Evolutionary conservation across 1,284 basidiomycete genomes (phyloP).

Genomic region (Irpex sp.): DNA sequence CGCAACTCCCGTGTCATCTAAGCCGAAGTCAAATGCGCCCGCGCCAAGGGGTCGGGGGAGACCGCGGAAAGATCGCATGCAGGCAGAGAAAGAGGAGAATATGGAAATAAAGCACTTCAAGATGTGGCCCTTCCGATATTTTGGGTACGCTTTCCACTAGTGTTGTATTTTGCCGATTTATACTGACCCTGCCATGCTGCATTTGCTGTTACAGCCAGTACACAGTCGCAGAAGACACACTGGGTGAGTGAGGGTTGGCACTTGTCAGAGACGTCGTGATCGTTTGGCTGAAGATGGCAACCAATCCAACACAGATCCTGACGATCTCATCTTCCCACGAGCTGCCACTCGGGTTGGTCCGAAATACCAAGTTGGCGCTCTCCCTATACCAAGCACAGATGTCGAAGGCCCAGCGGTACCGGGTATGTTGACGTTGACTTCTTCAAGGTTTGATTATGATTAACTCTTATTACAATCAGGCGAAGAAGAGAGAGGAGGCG

Average conservation of each 20-base stretch:
- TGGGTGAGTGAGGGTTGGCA: slow-evolving; percentile 49
- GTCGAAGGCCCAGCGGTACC: slow-evolving; percentile 29
- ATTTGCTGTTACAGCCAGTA: slow-evolving; percentile 57
- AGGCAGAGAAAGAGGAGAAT: slow-evolving; percentile 73
- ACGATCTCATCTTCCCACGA: slow-evolving; percentile 93
- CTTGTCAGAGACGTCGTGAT: slow-evolving; percentile 5
- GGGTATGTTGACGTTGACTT: slow-evolving; percentile 31
- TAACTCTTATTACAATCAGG: slow-evolving; percentile 13
- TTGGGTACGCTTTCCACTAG: slow-evolving; percentile 63
- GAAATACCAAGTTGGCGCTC: slow-evolving; percentile 77
- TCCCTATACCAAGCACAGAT: slow-evolving; percentile 45
- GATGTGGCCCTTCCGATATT: slow-evolving; percentile 96
- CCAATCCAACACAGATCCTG: slow-evolving; percentile 57
- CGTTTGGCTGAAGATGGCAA: slow-evolving; percentile 20
- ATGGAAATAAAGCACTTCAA: slow-evolving; percentile 80
- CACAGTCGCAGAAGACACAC: slow-evolving; percentile 88
- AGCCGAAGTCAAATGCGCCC: slow-evolving; percentile 68
- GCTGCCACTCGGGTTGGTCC: slow-evolving; percentile 84
- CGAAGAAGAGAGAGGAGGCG: slow-evolving; percentile 62
- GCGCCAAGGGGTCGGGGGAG: slow-evolving; percentile 64
- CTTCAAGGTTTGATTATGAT: not conserved
- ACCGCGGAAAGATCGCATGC: slow-evolving; percentile 65
- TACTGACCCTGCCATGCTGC: slow-evolving; percentile 3
- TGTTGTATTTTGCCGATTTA: not conserved
- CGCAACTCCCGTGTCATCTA: slow-evolving; percentile 40